Base-by-base conservation (phyloP, 2,329 filamentous ascomycete genomes). In the Davidsoniella eucalypti region DNA sequence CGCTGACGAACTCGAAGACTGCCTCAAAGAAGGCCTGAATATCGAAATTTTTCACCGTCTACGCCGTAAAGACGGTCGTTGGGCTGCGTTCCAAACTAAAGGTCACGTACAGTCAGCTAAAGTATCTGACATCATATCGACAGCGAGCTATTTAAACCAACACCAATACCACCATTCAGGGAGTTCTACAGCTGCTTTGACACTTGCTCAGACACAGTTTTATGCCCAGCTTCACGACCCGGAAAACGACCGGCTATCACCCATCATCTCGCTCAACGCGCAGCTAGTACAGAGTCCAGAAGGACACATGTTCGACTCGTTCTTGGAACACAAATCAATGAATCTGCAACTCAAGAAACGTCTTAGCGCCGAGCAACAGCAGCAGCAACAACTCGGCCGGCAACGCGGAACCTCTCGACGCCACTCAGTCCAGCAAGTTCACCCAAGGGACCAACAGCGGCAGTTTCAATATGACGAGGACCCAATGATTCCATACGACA, bases 321-420 rank as follows among this genome's bases (percentile, higher is more conserved):
- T 95, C 59, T 71, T 96, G 25, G 90, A 96, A 63, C 88, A 95
- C 67, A 95, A 95, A 65, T 90, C 94, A 50, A 90, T 95, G 63
- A 94, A 95, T 59, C 87, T 94, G 67, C 78, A 88, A 4, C 66
- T 96, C 45, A 80, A 78, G 29, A 33, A 33, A 33, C 12, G 6
- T 9, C 4, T 33, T 9, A 33, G 29, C 12, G 29, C 7, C 12
- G 29, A 33, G 29, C 29, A 10, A 12, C 29, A 33, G 29, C 29
- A 33, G 29, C 29, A 33, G 4, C 29, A 33, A 12, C 29, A 12
- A 4, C 29, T 33, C 29, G 12, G 7, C 8, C 29, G 29, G 8
- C 29, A 33, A 9, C 8, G 29, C 29, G 3, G 12, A 12, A 33
- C 29, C 29, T 33, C 29, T 33, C 29, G 29, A 9, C 29, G 29